phyloP scores from a whole-genome alignment of 352 stramenopile genomes.

The Peronospora belbahrii region DNA sequence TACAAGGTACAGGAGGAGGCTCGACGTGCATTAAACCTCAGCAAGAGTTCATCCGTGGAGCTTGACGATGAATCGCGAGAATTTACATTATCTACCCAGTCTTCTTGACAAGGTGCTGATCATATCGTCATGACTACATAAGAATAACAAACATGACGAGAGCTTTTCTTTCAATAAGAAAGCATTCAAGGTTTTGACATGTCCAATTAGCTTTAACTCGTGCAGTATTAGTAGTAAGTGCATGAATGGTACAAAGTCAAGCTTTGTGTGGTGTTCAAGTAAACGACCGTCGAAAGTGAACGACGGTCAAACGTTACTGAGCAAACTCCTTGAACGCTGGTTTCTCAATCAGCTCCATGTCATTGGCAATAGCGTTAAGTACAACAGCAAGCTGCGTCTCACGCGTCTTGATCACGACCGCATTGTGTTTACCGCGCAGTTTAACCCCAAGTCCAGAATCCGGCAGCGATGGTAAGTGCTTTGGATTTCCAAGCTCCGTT shows the following conservation, averaged over 20 bases:
- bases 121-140: slow-evolving; percentile 4
- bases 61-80: slow-evolving; percentile 28
- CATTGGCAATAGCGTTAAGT: slow-evolving; percentile 59
- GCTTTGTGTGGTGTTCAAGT: neutral
- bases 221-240: too few species aligned
- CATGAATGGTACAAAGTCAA: neutral
- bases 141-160: too few species aligned
- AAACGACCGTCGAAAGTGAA: neutral
- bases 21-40: slow-evolving; percentile 23
- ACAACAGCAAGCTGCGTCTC: slow-evolving; percentile 52
- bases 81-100: slow-evolving; percentile 5
- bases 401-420: slow-evolving; percentile 48
- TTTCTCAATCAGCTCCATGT: slow-evolving; percentile 33
- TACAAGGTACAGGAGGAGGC: slow-evolving; percentile 41
- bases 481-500: slow-evolving; percentile 24
- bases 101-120: slow-evolving; percentile 4
- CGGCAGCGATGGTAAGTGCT: slow-evolving; percentile 45
- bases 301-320: slow-evolving; percentile 1
- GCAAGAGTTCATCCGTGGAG: slow-evolving; percentile 30
- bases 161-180: too few species aligned
- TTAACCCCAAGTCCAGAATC: slow-evolving; percentile 34
- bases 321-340: slow-evolving; percentile 58
- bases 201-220: neutral
- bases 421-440: slow-evolving; percentile 57
- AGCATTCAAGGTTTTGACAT: too few species aligned